These are phyloP conservation scores for Priceomyces fermenticarens DNA, from an alignment of 805 yeast species.

Conservation along the genomic window DNA sequence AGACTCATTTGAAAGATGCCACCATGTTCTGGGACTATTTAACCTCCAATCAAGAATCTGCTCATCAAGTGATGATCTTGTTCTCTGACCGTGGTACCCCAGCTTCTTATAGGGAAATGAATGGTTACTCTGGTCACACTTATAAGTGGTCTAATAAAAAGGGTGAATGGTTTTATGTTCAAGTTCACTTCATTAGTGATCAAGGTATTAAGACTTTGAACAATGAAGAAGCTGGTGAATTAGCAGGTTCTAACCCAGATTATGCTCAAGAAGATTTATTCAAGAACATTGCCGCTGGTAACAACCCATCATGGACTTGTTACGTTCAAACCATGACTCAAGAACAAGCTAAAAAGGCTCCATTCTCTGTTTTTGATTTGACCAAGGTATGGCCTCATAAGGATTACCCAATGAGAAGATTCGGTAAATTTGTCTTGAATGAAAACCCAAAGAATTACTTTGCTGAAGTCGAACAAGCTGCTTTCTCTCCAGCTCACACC, in stretches of 20 bases:
- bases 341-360: slow-evolving; percentile 69
- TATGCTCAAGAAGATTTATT: slow-evolving; percentile 77
- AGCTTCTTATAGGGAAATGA: slow-evolving; percentile 68
- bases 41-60: slow-evolving; percentile 67
- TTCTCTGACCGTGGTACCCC: slow-evolving; percentile 86
- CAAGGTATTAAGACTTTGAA: slow-evolving; percentile 54
- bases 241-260: slow-evolving; percentile 80
- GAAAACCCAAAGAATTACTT: slow-evolving; percentile 85
- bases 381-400: slow-evolving; percentile 92
- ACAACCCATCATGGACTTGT: slow-evolving; percentile 79
- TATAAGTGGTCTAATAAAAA: slow-evolving; percentile 75
- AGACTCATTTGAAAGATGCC: slow-evolving; percentile 75
- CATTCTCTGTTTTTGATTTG: slow-evolving; percentile 83
- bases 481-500: slow-evolving; percentile 70
- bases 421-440: slow-evolving; percentile 76
- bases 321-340: slow-evolving; percentile 85
- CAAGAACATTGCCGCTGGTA: slow-evolving; percentile 73
- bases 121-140: slow-evolving; percentile 83
- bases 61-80: slow-evolving; percentile 70
- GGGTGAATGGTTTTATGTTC: slow-evolving; percentile 77
- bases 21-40: slow-evolving; percentile 85
- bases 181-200: slow-evolving; percentile 68
- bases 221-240: slow-evolving; percentile 64
- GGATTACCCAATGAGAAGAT: slow-evolving; percentile 81
- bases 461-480: slow-evolving; percentile 63